phyloP scores from a whole-genome alignment of 805 yeast genomes.

The Komagataella pastoris region DNA sequence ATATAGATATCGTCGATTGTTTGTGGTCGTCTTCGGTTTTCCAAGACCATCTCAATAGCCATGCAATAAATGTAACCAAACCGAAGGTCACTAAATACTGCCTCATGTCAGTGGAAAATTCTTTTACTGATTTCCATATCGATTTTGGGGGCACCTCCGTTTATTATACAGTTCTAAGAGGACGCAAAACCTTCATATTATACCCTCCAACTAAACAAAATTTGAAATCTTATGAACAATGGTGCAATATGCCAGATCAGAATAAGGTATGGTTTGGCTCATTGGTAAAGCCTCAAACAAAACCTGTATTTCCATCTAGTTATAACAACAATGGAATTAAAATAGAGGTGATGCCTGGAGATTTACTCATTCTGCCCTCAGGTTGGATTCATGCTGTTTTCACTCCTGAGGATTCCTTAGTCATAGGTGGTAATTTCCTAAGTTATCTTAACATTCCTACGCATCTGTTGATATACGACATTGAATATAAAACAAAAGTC shows the following conservation, averaged over 20 bases:
- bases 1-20: conserved; percentile 54
- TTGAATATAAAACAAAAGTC: conserved; percentile 60
- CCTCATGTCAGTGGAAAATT: conserved; percentile 69
- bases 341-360: conserved; percentile 36
- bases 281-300: conserved; percentile 12
- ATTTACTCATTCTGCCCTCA: conserved; percentile 71
- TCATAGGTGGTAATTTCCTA: conserved; percentile 80
- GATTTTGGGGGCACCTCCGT: conserved; percentile 93
- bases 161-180: conserved; percentile 71
- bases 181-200: conserved; percentile 62
- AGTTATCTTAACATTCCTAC: conserved; percentile 48
- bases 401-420: conserved; percentile 70
- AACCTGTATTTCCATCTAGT: conserved; percentile 11
- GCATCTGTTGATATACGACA: conserved; percentile 45
- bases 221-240: conserved; percentile 43
- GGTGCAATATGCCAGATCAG: conserved; percentile 63
- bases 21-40: conserved; percentile 33
- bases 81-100: conserved; percentile 68
- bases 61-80: conserved; percentile 13
- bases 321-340: conserved; percentile 20
- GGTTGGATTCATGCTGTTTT: conserved; percentile 91
- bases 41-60: conserved; percentile 1
- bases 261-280: conserved; percentile 54
- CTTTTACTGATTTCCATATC: conserved; percentile 82
- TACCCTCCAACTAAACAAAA: conserved; percentile 65